These are phyloP conservation scores for Epithemia pelagica DNA, from an alignment of 108 stramenopile species.

Conservation along the genomic window DNA sequence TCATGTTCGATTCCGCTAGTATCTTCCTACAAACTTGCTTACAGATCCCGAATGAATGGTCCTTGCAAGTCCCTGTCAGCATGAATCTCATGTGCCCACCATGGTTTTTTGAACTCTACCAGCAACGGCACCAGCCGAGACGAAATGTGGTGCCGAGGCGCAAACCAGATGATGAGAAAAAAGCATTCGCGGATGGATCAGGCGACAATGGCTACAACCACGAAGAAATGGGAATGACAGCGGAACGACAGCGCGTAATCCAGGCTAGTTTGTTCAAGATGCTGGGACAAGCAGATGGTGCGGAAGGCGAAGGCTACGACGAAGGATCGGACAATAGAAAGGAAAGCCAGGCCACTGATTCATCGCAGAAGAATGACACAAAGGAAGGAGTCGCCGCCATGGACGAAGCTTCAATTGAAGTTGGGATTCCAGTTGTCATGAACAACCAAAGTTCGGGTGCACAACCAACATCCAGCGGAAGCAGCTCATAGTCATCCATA, in stretches of 20 bases:
- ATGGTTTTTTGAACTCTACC: slow-evolving; percentile 65
- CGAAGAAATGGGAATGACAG: slow-evolving; percentile 80
- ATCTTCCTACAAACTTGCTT: slow-evolving; percentile 91
- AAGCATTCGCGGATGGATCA: neutral
- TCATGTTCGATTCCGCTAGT: slow-evolving; percentile 91
- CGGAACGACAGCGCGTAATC: slow-evolving; percentile 76
- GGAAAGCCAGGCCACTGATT: neutral
- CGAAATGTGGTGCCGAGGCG: neutral
- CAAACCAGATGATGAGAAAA: neutral
- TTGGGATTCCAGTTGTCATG: neutral
- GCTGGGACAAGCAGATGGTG: slow-evolving; percentile 68
- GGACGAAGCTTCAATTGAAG: neutral
- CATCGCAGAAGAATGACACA: no score
- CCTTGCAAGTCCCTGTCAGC: slow-evolving; percentile 59
- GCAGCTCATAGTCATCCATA: no score
- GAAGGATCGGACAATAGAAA: neutral
- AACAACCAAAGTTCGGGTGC: slow-evolving; percentile 1
- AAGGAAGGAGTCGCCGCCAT: neutral
- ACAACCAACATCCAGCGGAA: no score
- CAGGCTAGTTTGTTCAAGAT: slow-evolving; percentile 83
- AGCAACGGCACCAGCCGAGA: slow-evolving; percentile 19
- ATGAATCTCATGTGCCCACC: slow-evolving; percentile 84
- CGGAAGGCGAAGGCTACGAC: neutral
- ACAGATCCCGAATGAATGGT: slow-evolving; percentile 75
- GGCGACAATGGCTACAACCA: slow-evolving; percentile 36